Evolutionary conservation across 2,329 filamentous ascomycete genomes (phyloP).

Genomic region (Hymenoscyphus salicellus): DNA sequence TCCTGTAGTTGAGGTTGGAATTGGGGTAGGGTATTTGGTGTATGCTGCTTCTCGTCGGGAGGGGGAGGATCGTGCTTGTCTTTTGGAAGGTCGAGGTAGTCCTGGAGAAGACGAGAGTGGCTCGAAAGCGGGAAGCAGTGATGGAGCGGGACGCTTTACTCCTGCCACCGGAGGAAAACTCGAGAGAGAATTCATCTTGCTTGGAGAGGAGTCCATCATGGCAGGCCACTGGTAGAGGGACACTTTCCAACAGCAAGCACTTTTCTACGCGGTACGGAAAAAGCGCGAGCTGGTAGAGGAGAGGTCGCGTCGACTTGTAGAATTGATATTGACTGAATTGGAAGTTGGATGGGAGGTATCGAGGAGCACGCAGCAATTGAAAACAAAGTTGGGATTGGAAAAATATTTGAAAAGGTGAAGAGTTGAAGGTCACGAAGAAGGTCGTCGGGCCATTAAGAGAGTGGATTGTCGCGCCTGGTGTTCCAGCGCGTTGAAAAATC

Average conservation of each 20-base stretch:
- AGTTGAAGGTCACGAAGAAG: slow-evolving; percentile 32
- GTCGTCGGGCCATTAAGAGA: slow-evolving; percentile 21
- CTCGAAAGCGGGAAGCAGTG: slow-evolving; percentile 75
- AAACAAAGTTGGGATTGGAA: slow-evolving; percentile 12
- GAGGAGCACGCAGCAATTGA: slow-evolving; percentile 12
- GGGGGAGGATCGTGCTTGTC: slow-evolving; percentile 53
- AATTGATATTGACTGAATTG: slow-evolving; percentile 14
- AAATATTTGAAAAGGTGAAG: slow-evolving; percentile 18
- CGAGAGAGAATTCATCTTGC: slow-evolving; percentile 33
- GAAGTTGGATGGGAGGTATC: slow-evolving; percentile 5
- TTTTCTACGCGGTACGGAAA: slow-evolving; percentile 15
- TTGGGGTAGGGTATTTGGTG: slow-evolving; percentile 81
- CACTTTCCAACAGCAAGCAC: not conserved
- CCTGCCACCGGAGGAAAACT: slow-evolving; percentile 39
- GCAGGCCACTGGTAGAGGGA: slow-evolving; percentile 22
- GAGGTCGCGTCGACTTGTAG: slow-evolving; percentile 8
- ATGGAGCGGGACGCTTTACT: slow-evolving; percentile 61
- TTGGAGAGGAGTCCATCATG: slow-evolving; percentile 38
- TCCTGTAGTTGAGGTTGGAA: slow-evolving; percentile 90
- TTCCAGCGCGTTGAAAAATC: not conserved
- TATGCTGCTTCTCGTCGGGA: slow-evolving; percentile 35
- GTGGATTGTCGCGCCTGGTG: slow-evolving; percentile 3
- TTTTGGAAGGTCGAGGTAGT: slow-evolving; percentile 67
- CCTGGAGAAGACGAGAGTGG: slow-evolving; percentile 73
- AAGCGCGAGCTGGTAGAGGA: slow-evolving; percentile 17